Percentiles rank a stretch among this genome's conserved stretches.
Evolutionary conservation across 768 basidiomycete species (phyloP).

Genomic region (Calocybe cyanea): DNA sequence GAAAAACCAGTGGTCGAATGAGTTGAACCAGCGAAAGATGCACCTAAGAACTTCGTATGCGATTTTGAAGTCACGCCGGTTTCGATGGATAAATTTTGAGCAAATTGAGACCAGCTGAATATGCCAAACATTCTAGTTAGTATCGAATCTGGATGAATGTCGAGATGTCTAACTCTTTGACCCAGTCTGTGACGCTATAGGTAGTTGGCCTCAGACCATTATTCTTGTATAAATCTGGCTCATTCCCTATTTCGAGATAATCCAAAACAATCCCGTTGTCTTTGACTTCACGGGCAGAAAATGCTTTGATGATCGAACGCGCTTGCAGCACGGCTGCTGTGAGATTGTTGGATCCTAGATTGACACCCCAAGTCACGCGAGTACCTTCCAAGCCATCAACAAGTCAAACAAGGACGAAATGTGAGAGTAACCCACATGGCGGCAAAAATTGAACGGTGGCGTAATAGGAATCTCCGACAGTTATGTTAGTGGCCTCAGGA

Average conservation of each 20-base stretch:
- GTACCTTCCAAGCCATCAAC: constrained; percentile 38
- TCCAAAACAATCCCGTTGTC: constrained; percentile 46
- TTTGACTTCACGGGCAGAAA: constrained; percentile 35
- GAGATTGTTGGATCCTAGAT: constrained; percentile 53
- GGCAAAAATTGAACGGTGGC: constrained; percentile 20
- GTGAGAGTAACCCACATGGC: constrained; percentile 10
- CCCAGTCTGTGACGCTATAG: constrained; percentile 45
- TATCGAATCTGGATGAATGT: background rate
- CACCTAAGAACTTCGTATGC: constrained; percentile 43
- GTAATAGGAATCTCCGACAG: constrained; percentile 57
- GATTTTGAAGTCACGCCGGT: constrained; percentile 34
- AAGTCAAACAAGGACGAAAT: background rate
- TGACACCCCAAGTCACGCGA: constrained; percentile 65
- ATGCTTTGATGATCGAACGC: constrained; percentile 47
- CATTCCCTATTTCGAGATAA: constrained; percentile 60
- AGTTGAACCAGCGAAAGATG: constrained; percentile 48
- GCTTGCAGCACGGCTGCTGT: constrained; percentile 48
- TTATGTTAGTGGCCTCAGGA: constrained; percentile 61
- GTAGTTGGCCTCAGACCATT: constrained; percentile 38
- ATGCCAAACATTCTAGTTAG: background rate
- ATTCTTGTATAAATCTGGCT: constrained; percentile 51
- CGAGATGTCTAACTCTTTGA: constrained; percentile 39
- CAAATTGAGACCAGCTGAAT: constrained; percentile 30
- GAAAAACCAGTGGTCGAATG: constrained; percentile 49
- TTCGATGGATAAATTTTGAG: constrained; percentile 41